phyloP scores from a whole-genome alignment of 768 basidiomycete genomes.

The Tylopilus plumbeoviolaceoides region DNA sequence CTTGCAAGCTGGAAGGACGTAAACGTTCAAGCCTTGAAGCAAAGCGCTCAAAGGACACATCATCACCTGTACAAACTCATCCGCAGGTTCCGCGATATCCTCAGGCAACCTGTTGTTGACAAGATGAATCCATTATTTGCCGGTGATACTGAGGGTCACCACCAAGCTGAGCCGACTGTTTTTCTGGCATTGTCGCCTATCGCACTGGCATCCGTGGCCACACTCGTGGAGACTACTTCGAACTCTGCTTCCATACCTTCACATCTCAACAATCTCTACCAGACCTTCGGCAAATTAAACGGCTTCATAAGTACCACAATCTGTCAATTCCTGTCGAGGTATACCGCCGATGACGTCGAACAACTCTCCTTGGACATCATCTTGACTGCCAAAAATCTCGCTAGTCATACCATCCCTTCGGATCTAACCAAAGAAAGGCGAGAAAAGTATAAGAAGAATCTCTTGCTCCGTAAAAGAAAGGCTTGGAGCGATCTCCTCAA shows the following conservation, averaged over 20 bases:
- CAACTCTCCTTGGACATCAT: slow-evolving; percentile 62
- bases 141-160: slow-evolving; percentile 33
- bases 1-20: slow-evolving; percentile 98
- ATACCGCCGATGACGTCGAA: slow-evolving; percentile 44
- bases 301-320: slow-evolving; percentile 42
- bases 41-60: slow-evolving; percentile 88
- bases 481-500: slow-evolving; percentile 90
- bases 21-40: slow-evolving; percentile 89
- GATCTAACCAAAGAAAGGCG: slow-evolving; percentile 45
- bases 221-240: background rate
- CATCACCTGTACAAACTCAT: slow-evolving; percentile 87
- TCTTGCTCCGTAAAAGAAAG: slow-evolving; percentile 80
- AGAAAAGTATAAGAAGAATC: slow-evolving; percentile 63
- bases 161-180: slow-evolving; percentile 8
- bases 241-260: slow-evolving; percentile 14
- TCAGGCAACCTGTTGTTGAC: slow-evolving; percentile 65
- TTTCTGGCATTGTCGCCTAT: background rate
- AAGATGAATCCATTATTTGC: slow-evolving; percentile 37
- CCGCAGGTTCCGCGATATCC: slow-evolving; percentile 85
- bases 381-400: slow-evolving; percentile 53
- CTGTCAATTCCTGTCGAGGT: slow-evolving; percentile 37
- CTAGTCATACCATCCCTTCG: slow-evolving; percentile 39
- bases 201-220: background rate
- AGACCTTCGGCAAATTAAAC: slow-evolving; percentile 50
- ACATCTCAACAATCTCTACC: slow-evolving; percentile 46